Conservation (phyloP, 2,329 filamentous ascomycete species). For the Fusarium irregulare region DNA sequence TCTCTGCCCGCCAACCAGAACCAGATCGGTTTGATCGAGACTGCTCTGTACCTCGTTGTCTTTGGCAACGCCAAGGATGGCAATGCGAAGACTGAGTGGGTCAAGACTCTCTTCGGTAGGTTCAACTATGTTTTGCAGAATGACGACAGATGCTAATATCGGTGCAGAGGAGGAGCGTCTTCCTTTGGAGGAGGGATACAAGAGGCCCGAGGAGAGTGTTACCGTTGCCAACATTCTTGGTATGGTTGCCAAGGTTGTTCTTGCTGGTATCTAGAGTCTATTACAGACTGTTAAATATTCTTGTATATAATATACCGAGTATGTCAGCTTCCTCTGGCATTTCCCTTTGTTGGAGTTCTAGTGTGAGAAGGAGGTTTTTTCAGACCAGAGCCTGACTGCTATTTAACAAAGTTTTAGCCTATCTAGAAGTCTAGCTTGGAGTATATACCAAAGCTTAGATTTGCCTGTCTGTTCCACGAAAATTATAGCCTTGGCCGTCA, state of each 20-base stretch:
- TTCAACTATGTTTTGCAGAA: fast-evolving
- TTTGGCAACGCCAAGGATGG: constrained; percentile 32
- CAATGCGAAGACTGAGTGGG: constrained; percentile 39
- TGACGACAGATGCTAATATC: not conserved
- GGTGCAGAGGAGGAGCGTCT: constrained; percentile 33
- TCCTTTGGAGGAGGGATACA: constrained; percentile 37
- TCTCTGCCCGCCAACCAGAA: constrained; percentile 1
- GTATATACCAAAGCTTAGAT: too few species aligned
- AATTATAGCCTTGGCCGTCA: not conserved
- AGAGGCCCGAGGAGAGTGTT: constrained; percentile 24
- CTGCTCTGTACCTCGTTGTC: constrained; percentile 37
- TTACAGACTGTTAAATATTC: not conserved
- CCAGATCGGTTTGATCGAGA: constrained; percentile 38
- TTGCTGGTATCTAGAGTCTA: constrained; percentile 10
- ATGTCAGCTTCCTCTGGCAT: constrained; percentile 21
- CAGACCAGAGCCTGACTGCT: not conserved
- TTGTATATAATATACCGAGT: not conserved
- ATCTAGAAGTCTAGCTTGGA: too few species aligned
- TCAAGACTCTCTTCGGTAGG: constrained; percentile 41
- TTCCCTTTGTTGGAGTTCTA: not conserved
- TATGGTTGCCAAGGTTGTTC: constrained; percentile 29
- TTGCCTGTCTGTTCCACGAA: not conserved
- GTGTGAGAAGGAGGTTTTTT: not conserved
- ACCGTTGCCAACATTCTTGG: constrained; percentile 35
- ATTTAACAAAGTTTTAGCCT: not conserved